phyloP scores from a whole-genome alignment of 257 asterid genomes.

The Buddleja alternifolia region DNA sequence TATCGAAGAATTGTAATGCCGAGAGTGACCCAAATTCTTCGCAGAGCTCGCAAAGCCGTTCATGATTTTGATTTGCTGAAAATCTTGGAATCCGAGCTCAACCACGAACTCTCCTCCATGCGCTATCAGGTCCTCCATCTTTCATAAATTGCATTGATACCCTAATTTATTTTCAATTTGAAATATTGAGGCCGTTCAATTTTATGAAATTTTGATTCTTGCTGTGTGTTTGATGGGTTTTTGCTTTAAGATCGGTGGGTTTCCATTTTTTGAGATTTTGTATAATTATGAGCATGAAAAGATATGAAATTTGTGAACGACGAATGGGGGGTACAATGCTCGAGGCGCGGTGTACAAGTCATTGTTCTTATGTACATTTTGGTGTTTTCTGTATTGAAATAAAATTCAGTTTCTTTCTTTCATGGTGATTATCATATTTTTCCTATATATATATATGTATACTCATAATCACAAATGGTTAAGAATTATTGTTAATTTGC shows the following conservation, averaged over 20 bases:
- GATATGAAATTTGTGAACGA: not conserved
- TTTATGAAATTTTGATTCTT: not conserved
- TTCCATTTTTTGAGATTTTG: not conserved
- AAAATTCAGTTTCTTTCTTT: too few species aligned
- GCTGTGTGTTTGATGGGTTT: constrained; percentile 12
- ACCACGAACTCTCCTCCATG: constrained; percentile 60
- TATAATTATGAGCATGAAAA: not conserved
- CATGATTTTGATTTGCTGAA: constrained; percentile 66
- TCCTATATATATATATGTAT: too few species aligned
- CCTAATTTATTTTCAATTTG: not conserved
- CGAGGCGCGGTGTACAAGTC: not conserved
- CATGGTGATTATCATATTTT: too few species aligned
- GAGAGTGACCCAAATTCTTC: constrained; percentile 44
- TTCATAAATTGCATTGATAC: not conserved
- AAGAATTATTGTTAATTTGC: too few species aligned
- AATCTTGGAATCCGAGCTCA: constrained; percentile 72
- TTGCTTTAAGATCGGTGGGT: not conserved
- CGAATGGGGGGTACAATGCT: not conserved
- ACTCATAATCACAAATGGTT: too few species aligned
- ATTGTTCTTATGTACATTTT: too few species aligned
- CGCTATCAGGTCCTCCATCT: constrained; percentile 55
- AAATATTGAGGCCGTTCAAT: not conserved
- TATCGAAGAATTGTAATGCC: constrained; percentile 36
- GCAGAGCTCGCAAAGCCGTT: constrained; percentile 51
- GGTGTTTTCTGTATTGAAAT: too few species aligned